Base-by-base conservation (phyloP, 208 protist genomes). In the Leishmania braziliensis region DNA sequence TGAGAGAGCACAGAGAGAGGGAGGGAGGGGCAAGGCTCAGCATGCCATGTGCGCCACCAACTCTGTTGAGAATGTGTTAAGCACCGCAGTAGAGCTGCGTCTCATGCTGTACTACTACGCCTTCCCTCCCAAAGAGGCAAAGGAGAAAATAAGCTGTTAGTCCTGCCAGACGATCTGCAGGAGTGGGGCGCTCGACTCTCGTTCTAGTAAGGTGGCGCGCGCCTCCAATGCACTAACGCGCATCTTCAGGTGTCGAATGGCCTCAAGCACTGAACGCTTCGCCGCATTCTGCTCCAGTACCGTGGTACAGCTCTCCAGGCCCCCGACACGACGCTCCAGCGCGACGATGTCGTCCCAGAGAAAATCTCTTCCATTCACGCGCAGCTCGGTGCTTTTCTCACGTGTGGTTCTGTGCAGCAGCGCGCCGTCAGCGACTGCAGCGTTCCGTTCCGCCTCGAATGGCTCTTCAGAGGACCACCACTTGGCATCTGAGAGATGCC, bases 241-340 rank as follows among this genome's bases (percentile, higher is more conserved):
- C 65, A 50, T 74, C 4, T 56, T 56, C 75, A 84, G 16, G 8
- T 62, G 54, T 5, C 20, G 66, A 23, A 84, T 75, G 6, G 66
- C 80, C 5, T 84, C 75, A 8, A 84, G 75, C 16, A 79, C 80
- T 29, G 73, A 60, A 4, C 80, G 65, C 66, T 79, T 79, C 66
- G 53, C 33, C 51, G 73, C 68, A 50, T 75, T 73, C n/a, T 51
- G 50, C 68, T 79, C 74, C 51, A 84, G 39, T 6, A 46, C 74
- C 2, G 75, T 60, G 5, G 80, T 84, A n/a, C 73, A 72, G 14
- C 75, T 50, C 80, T 84, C 74, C 54, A 76, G 43, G 18, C 23
- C 46, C 10, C 29, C 56, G 9, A 78, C 56, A 12, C 75, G 66
- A 9, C 26, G 18, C 43, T 79, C 74, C n/a, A 84, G 53, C 2